phyloP scores from a whole-genome alignment of 371 early-diverging fungal species.

The Mucor circinelloides region DNA sequence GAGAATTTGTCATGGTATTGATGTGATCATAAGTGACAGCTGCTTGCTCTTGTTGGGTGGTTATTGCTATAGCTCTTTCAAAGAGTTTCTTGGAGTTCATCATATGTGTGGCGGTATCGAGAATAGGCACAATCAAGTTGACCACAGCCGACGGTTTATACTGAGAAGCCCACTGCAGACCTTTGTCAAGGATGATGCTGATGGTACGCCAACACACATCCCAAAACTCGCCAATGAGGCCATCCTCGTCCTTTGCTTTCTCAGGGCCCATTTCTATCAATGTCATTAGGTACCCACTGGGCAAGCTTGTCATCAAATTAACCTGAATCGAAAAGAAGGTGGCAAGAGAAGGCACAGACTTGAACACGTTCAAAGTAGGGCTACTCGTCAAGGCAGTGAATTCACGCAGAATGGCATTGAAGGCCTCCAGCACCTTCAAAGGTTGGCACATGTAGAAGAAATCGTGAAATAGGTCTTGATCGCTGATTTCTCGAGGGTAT shows the following conservation, averaged over 20 bases:
- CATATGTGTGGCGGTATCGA: slow-evolving; percentile 33
- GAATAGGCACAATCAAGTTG: slow-evolving; percentile 28
- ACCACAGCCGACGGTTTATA: slow-evolving; percentile 37
- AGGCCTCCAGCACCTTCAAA: slow-evolving; percentile 23
- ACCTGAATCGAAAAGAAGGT: slow-evolving; percentile 6
- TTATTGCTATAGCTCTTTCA: slow-evolving; percentile 13
- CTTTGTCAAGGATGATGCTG: slow-evolving; percentile 26
- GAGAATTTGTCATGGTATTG: slow-evolving; percentile 25
- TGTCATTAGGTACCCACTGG: slow-evolving; percentile 7
- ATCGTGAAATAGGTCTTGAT: slow-evolving; percentile 5
- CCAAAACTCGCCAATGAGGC: slow-evolving; percentile 34
- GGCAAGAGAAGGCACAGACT: slow-evolving; percentile 12
- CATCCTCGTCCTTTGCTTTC: slow-evolving; percentile 25
- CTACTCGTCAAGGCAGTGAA: slow-evolving; percentile 28
- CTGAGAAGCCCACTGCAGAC: slow-evolving; percentile 36
- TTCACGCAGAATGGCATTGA: slow-evolving; percentile 25
- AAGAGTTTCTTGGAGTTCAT: slow-evolving; percentile 27
- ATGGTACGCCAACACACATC: slow-evolving; percentile 37
- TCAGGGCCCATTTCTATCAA: background rate
- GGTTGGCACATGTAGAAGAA: slow-evolving; percentile 12
- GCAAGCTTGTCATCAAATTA: slow-evolving; percentile 1
- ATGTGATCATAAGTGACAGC: slow-evolving; percentile 11
- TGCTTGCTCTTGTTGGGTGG: background rate
- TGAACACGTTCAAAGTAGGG: slow-evolving; percentile 18
- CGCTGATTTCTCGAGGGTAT: background rate